phyloP scores from a whole-genome alignment of 2,329 filamentous ascomycete species.

The Nemania sp. region DNA sequence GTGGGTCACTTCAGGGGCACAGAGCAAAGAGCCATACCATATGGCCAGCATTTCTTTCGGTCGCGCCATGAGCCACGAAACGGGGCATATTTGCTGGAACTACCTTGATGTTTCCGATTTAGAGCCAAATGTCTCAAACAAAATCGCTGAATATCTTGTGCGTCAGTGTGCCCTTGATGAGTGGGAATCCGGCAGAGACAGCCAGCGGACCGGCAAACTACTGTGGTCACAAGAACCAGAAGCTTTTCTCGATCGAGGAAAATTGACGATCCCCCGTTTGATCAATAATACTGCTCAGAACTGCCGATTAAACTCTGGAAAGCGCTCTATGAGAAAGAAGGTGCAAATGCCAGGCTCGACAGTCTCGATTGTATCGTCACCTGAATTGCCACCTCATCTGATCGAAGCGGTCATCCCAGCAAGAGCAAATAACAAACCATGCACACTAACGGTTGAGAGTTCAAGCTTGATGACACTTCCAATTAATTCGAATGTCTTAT shows the following conservation, averaged over 20 bases:
- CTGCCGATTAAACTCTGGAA: constrained; percentile 13
- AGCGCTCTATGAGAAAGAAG: no score
- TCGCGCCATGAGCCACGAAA: constrained; percentile 4
- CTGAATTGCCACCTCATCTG: no score
- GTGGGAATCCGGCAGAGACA: constrained; percentile 12
- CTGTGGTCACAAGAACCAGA: constrained; percentile 23
- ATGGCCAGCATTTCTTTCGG: constrained; percentile 18
- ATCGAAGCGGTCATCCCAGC: no score
- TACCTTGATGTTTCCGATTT: constrained; percentile 23
- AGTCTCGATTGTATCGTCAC: no score
- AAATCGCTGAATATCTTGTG: constrained; percentile 19
- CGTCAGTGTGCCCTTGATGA: constrained; percentile 11
- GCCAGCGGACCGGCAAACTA: no score
- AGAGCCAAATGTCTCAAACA: background rate
- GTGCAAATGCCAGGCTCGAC: no score
- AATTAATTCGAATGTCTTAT: no score
- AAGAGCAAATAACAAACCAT: no score
- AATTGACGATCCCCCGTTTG: constrained; percentile 13
- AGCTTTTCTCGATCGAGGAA: constrained; percentile 3
- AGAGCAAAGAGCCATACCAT: constrained; percentile 33
- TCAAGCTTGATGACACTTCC: no score
- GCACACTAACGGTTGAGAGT: no score
- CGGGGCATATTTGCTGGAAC: constrained; percentile 29
- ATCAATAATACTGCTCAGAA: constrained; percentile 1
- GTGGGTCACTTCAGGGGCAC: no score